Evolutionary conservation across 306 rosid genomes (phyloP).

Genomic region (Clitoria ternatea): DNA sequence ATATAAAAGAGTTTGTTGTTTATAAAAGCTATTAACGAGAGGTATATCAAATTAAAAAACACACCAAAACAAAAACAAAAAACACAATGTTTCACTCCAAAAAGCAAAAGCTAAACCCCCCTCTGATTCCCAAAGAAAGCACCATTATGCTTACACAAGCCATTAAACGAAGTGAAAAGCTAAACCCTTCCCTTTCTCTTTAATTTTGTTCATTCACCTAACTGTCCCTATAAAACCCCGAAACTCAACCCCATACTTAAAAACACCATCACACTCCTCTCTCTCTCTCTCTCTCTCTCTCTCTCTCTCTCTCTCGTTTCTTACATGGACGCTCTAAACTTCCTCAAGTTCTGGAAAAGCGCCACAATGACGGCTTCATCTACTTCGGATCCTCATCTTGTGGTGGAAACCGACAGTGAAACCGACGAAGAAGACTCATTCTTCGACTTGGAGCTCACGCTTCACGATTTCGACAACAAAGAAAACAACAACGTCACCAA

Average conservation of each 20-base stretch:
- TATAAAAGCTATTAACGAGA: too few species aligned
- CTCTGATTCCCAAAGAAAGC: constrained; percentile 32
- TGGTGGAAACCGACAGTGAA: constrained; percentile 35
- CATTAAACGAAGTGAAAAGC: constrained; percentile 59
- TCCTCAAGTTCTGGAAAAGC: constrained; percentile 70
- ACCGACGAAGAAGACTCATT: constrained; percentile 75
- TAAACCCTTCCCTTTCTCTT: background rate
- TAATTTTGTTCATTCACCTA: constrained; percentile 32
- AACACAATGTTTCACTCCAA: background rate
- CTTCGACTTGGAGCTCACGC: constrained; percentile 73
- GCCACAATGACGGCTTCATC: constrained; percentile 15
- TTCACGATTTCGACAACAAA: constrained; percentile 25
- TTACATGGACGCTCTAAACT: constrained; percentile 65
- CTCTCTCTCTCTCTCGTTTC: background rate
- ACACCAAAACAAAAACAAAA: constrained; percentile 21
- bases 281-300: background rate
- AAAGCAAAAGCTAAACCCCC: constrained; percentile 45
- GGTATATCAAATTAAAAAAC: too few species aligned
- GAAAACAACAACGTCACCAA: background rate
- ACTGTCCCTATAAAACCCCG: constrained; percentile 36
- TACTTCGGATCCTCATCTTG: constrained; percentile 32
- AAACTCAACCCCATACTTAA: background rate
- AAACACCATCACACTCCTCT: background rate
- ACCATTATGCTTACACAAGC: constrained; percentile 35
- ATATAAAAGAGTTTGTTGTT: too few species aligned